Base-by-base conservation (phyloP, 1,139 yeast species). In the Wickerhamomyces sp. region DNA sequence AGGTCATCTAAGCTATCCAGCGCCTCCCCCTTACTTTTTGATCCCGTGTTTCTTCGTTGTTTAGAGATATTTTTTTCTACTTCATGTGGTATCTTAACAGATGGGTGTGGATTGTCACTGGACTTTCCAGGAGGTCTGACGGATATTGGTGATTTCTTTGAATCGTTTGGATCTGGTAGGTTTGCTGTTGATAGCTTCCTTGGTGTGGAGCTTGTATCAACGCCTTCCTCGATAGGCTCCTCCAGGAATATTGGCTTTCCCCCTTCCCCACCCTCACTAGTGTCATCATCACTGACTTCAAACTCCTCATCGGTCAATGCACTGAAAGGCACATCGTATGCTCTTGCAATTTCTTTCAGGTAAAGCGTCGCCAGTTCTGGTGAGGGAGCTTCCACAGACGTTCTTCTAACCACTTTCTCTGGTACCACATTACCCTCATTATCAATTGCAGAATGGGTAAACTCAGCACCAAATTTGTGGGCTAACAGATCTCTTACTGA, bases 321-420 rank as follows among this genome's bases (percentile, higher is more conserved):
- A 40, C 87, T 79, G 58, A 79, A 88, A 0, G 91, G 88, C 2
- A 83, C 94, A 37, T 75, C 75, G 60, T 90, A 90, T 0, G 95
- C 87, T 48, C 73, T 71, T 1, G 96, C 95, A 50, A 90, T 89
- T 58, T 90, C 97, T 47, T 78, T 70, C 51, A 90, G 68, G 60
- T 90, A 90, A 49, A 86, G 65, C 27, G 76, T 73, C 2, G 89
- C 95, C 48, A 89, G 70, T 27, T 75, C 79, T 37, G 72, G 75
- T 6, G 75, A 66, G 0, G 96, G 96, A 4, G 95, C 81, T 43
- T 76, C 80, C 3, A 84, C 77, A 26, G 75, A 70, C 52, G 94
- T 80, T 50, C 93, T 68, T 43, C 73, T 74, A 26, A 75, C 56
- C 4, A 90, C 78, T 62, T 84, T 84, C 11, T 75, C 79, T 0